phyloP scores from a whole-genome alignment of 139 green algal species.

The Coelastrella sp. region DNA sequence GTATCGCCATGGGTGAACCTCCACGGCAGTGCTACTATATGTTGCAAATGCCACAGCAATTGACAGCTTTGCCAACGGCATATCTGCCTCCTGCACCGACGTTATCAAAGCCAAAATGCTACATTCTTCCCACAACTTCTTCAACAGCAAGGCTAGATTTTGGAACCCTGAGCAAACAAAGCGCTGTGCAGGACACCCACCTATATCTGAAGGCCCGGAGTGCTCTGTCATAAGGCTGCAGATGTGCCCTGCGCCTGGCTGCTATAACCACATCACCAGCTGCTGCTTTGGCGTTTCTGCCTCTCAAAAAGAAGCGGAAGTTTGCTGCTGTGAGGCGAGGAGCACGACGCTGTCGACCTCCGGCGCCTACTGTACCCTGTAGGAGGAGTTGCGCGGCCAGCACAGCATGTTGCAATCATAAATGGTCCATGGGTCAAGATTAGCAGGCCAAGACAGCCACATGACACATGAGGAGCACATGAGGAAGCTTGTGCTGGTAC shows the following conservation, averaged over 20 bases:
- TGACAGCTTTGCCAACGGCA: neutral
- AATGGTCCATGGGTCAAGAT: no score
- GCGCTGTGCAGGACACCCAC: conserved; percentile 2
- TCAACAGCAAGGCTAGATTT: neutral
- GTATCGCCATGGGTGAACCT: neutral
- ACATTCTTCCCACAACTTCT: neutral
- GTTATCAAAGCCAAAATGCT: no score
- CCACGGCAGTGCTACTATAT: neutral
- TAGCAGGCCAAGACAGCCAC: no score
- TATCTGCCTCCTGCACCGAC: no score
- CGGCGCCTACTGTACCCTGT: conserved; percentile 15
- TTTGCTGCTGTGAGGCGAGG: conserved; percentile 77
- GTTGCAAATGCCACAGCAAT: neutral
- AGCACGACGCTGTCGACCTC: neutral
- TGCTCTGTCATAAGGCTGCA: conserved; percentile 84
- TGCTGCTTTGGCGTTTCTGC: conserved; percentile 70
- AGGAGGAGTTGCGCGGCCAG: no score
- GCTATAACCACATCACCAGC: conserved; percentile 73
- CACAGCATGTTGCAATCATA: no score
- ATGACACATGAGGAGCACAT: no score
- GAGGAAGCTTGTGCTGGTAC: no score
- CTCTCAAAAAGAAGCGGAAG: conserved; percentile 91
- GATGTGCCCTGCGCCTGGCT: conserved; percentile 52
- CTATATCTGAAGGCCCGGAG: conserved; percentile 75
- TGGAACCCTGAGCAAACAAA: neutral